These are phyloP conservation scores for Atkinsonella texensis DNA, from an alignment of 2,329 filamentous ascomycete genomes.

Conservation along the genomic window DNA sequence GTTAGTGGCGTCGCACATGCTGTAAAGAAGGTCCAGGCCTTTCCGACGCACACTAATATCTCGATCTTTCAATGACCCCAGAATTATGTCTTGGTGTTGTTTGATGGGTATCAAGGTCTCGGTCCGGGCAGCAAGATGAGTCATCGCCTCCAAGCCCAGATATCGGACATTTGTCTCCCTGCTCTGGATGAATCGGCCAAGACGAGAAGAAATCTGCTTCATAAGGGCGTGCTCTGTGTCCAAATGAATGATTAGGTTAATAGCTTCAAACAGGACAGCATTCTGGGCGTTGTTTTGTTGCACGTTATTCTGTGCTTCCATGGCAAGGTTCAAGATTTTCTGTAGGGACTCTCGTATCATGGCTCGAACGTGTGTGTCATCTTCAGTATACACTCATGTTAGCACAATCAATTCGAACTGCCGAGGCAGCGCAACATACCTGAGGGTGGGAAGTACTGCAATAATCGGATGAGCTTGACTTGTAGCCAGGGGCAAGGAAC, in stretches of 20 bases:
- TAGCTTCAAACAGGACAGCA: constrained; percentile 93
- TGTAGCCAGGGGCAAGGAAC: constrained; percentile 99
- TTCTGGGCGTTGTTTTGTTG: constrained; percentile 99
- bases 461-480: constrained; percentile 78
- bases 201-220: constrained; percentile 83
- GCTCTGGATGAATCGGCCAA: constrained; percentile 94
- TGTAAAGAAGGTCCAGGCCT: constrained; percentile 91
- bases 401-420: not conserved
- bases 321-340: constrained; percentile 78
- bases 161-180: constrained; percentile 96
- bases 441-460: constrained; percentile 95
- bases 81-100: constrained; percentile 91
- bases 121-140: constrained; percentile 83
- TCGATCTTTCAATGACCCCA: constrained; percentile 84
- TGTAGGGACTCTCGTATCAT: constrained; percentile 87
- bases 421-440: constrained; percentile 35
- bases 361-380: constrained; percentile 82
- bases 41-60: constrained; percentile 97
- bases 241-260: constrained; percentile 94
- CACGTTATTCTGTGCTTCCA: constrained; percentile 94
- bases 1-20: constrained; percentile 98
- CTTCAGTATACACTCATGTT: constrained; percentile 29
- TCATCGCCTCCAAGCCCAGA: constrained; percentile 93
- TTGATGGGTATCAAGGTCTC: constrained; percentile 97
- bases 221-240: constrained; percentile 91